These are phyloP conservation scores for Amphirosellinia nigrospora DNA, from an alignment of 495 filamentous ascomycete species.

Conservation along the genomic window DNA sequence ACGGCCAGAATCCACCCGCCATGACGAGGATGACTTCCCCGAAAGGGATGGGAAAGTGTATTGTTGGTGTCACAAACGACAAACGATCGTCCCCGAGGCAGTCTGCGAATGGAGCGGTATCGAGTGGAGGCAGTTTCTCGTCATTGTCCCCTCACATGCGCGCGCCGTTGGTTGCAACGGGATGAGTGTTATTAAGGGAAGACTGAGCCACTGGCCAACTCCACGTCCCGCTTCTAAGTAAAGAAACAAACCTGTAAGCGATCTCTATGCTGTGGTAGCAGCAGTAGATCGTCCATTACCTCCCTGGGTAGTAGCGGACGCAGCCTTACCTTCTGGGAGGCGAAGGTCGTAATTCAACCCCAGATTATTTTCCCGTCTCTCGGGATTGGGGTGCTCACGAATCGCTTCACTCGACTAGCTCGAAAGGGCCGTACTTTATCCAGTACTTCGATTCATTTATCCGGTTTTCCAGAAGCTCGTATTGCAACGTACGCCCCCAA, in stretches of 20 bases:
- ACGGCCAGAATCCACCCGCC: slow-evolving; percentile 18
- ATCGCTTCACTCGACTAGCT: slow-evolving; percentile 16
- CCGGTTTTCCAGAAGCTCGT: slow-evolving; percentile 28
- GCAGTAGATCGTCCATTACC: slow-evolving; percentile 25
- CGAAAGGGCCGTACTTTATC: slow-evolving; percentile 24
- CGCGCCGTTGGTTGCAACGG: slow-evolving; percentile 11
- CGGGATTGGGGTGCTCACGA: slow-evolving; percentile 14
- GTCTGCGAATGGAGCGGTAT: slow-evolving; percentile 19
- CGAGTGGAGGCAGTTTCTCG: slow-evolving; percentile 18
- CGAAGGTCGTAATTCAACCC: slow-evolving; percentile 30
- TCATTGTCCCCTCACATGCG: slow-evolving; percentile 8
- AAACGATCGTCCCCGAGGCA: slow-evolving; percentile 10
- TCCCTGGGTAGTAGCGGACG: slow-evolving; percentile 30
- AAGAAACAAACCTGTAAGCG: slow-evolving; percentile 26
- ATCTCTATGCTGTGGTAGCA: slow-evolving; percentile 23
- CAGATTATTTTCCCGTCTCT: slow-evolving; percentile 27
- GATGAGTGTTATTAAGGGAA: neutral
- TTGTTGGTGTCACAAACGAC: slow-evolving; percentile 12
- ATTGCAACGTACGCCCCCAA: slow-evolving; percentile 11
- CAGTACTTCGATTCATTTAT: slow-evolving; percentile 26
- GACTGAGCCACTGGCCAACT: slow-evolving; percentile 17
- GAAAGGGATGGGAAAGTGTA: slow-evolving; percentile 6
- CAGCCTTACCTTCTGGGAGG: slow-evolving; percentile 40
- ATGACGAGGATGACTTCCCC: slow-evolving; percentile 20
- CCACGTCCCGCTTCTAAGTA: slow-evolving; percentile 18